These are phyloP conservation scores for Paraphaeosphaeria sporulosa DNA, from an alignment of 2,329 filamentous ascomycete species.

Conservation along the genomic window DNA sequence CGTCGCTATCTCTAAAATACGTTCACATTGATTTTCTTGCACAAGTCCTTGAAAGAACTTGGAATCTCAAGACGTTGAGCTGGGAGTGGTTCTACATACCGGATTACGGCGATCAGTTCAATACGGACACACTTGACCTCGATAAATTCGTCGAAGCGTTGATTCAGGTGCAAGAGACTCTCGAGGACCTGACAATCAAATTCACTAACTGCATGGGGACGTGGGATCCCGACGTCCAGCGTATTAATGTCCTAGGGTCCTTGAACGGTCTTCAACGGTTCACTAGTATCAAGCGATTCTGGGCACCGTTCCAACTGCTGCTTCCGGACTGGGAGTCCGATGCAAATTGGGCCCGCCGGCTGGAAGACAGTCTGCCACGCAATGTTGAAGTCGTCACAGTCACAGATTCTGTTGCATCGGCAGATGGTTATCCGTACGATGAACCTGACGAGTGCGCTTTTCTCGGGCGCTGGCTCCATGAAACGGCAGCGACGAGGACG, in stretches of 20 bases:
- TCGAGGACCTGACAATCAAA: conserved; percentile 10
- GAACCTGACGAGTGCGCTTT: conserved; percentile 1
- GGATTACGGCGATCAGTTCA: background rate
- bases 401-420: background rate
- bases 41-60: conserved; percentile 6
- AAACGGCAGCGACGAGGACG: conserved; percentile 8
- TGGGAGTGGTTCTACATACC: conserved; percentile 6
- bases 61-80: conserved; percentile 1
- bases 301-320: conserved; percentile 1
- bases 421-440: conserved; percentile 4
- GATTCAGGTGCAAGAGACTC: conserved; percentile 3
- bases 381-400: conserved; percentile 12
- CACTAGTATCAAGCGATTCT: conserved; percentile 4
- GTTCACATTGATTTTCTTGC: conserved; percentile 4
- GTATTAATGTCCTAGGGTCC: background rate
- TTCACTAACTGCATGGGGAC: background rate
- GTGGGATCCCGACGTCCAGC: background rate
- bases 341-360: background rate
- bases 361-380: conserved; percentile 11
- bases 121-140: conserved; percentile 2
- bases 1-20: conserved; percentile 1
- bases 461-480: background rate
- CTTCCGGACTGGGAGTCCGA: conserved; percentile 2
- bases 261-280: conserved; percentile 3
- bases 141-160: conserved; percentile 10